Evolutionary conservation across 352 stramenopile species (phyloP).

Genomic region (Globisporangium irregulare): DNA sequence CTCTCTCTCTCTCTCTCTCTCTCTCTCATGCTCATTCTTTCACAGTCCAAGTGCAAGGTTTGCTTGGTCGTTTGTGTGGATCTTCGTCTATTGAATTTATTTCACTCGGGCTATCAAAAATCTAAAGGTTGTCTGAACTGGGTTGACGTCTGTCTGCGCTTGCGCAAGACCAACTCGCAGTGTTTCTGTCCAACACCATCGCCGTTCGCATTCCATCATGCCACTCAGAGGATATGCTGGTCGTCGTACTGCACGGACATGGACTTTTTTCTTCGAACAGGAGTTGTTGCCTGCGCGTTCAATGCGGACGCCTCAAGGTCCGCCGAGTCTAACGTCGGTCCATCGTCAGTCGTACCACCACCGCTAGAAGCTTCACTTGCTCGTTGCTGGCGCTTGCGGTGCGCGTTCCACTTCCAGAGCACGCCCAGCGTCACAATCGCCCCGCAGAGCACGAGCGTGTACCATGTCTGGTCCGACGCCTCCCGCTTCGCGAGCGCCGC

Average conservation of each 20-base stretch:
- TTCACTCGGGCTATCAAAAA: slow-evolving; percentile 35
- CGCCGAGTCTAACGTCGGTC: slow-evolving; percentile 1
- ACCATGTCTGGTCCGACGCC: slow-evolving; percentile 16
- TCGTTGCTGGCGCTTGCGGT: slow-evolving; percentile 19
- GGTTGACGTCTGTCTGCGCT: background rate
- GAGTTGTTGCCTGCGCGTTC: background rate
- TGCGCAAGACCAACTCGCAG: too few relatives aligned
- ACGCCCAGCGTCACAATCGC: slow-evolving; percentile 10
- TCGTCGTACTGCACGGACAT: slow-evolving; percentile 18
- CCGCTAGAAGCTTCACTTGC: background rate
- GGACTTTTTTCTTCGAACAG: slow-evolving; percentile 19
- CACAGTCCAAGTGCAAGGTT: background rate
- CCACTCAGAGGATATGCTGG: slow-evolving; percentile 17
- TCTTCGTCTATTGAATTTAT: slow-evolving; percentile 6
- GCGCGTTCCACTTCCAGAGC: slow-evolving; percentile 15
- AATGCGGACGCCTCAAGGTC: slow-evolving; percentile 1
- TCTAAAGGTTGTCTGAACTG: background rate
- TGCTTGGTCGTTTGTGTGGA: background rate
- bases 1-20: background rate
- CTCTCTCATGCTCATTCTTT: background rate
- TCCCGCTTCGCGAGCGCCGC: slow-evolving; percentile 8
- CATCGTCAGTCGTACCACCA: background rate
- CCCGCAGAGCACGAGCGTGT: slow-evolving; percentile 13
- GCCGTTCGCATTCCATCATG: background rate
- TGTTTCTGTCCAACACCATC: background rate